These are phyloP conservation scores for Cordyceps tenuipes DNA, from an alignment of 2,329 filamentous ascomycete species.

Conservation along the genomic window DNA sequence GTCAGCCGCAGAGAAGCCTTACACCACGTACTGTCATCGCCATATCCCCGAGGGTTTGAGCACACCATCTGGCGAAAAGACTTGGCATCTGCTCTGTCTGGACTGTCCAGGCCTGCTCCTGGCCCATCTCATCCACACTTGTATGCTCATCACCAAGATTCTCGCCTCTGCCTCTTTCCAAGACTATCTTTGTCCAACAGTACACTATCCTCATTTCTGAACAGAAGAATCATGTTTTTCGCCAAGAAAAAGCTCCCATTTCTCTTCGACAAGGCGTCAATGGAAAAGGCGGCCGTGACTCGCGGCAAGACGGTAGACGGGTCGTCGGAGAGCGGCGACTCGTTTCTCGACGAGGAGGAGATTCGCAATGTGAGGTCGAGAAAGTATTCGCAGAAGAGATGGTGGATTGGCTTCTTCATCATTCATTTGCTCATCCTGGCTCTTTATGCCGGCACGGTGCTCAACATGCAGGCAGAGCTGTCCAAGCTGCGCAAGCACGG, in stretches of 20 bases:
- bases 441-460: background rate
- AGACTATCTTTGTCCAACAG: no score
- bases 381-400: background rate
- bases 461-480: background rate
- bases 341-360: constrained; percentile 8
- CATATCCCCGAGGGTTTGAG: background rate
- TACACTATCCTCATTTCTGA: no score
- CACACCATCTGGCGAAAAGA: background rate
- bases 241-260: constrained; percentile 2
- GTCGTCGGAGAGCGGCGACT: constrained; percentile 6
- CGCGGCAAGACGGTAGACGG: constrained; percentile 3
- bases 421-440: background rate
- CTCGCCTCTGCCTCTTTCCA: background rate
- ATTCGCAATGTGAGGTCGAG: background rate
- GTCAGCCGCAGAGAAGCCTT: background rate
- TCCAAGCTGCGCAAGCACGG: constrained; percentile 2
- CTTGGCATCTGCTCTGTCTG: background rate
- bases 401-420: constrained; percentile 3
- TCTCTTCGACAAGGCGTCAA: constrained; percentile 1
- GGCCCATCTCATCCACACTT: background rate
- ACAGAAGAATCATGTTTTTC: constrained; percentile 1
- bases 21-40: background rate
- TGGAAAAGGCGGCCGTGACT: background rate
- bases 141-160: background rate
- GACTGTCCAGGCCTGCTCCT: background rate